phyloP scores from a whole-genome alignment of 2,329 filamentous ascomycete genomes.

The Alternaria triticina region DNA sequence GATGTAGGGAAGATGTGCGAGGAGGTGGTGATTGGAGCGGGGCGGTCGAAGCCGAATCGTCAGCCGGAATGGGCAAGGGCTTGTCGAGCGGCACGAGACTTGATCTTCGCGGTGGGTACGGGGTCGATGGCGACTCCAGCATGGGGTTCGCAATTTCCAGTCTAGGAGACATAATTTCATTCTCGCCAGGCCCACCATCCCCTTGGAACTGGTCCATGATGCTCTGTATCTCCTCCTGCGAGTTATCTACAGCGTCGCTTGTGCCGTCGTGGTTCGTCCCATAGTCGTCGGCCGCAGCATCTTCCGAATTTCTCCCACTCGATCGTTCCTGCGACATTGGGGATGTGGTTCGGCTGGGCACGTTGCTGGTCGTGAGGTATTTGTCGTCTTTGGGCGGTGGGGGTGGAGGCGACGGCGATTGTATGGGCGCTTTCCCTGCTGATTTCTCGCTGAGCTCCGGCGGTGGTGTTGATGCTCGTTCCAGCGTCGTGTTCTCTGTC shows the following conservation, averaged over 20 bases:
- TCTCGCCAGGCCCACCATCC: slow-evolving; percentile 71
- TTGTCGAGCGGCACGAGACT: slow-evolving; percentile 76
- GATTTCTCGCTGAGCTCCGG: slow-evolving; percentile 26
- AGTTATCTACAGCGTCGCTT: slow-evolving; percentile 59
- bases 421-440: slow-evolving; percentile 38
- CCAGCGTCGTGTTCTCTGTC: slow-evolving; percentile 18
- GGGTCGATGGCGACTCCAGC: slow-evolving; percentile 64
- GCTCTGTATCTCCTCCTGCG: slow-evolving; percentile 86
- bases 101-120: slow-evolving; percentile 82
- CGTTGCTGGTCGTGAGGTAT: slow-evolving; percentile 53
- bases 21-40: slow-evolving; percentile 42
- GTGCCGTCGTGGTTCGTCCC: slow-evolving; percentile 58
- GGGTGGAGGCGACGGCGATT: slow-evolving; percentile 53
- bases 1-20: slow-evolving; percentile 43
- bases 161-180: slow-evolving; percentile 91
- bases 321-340: slow-evolving; percentile 46
- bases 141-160: slow-evolving; percentile 83
- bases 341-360: slow-evolving; percentile 51
- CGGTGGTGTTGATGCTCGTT: slow-evolving; percentile 28
- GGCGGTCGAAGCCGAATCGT: slow-evolving; percentile 28
- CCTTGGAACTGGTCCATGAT: slow-evolving; percentile 97
- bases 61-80: slow-evolving; percentile 39
- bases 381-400: slow-evolving; percentile 59
- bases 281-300: slow-evolving; percentile 41
- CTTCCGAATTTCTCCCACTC: slow-evolving; percentile 48